Base-by-base conservation (phyloP, 805 yeast species). In the Brettanomyces sp. region DNA sequence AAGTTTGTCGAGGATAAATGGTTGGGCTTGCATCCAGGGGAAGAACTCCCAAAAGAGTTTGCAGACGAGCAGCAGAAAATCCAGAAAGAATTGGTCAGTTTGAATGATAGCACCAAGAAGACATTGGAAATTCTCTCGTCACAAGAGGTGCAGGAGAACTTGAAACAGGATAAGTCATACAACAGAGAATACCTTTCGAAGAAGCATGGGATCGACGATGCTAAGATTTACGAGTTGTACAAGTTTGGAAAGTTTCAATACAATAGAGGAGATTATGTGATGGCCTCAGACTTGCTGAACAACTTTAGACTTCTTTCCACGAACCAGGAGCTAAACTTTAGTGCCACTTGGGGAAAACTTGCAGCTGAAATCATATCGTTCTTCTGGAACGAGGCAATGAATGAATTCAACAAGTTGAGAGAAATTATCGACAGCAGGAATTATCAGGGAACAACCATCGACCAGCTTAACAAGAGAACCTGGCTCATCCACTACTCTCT, bases 401-500 rank as follows among this genome's bases (percentile, higher is more conserved):
- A 73, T 51, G 84, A 79, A 60, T 63, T 81, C 43, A 60, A 60
- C 45, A 73, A 72, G 55, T 66, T 80, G 42, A 72, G 82, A 54
- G 85, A 79, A 50, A 67, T 75, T 43, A 70, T 79, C 32, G 86
- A 81, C 58, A 69, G 74, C 34, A 69, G 80, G 61, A 67, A 76
- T 9, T 65, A 69, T 52, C 58, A 60, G 43, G 67, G 72, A 14
- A 75, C 77, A 46, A 76, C 84, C 40, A 64, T 77, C 52, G 70
- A 68, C 43, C 86, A 79, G 64, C 69, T 81, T 46, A 79, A 79
- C 59, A 69, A 77, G 53, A 75, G 84, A 58, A 72, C 80, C 33
- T 81, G 86, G 85, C 65, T 80, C 48, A 74, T 80, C 57, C 87
- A 81, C 64, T 80, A 85, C 80, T 68, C 83, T 2, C 65, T 82